A percentile compares a stretch with the other conserved stretches of the same genome.
phyloP scores from a whole-genome alignment of 768 basidiomycete genomes.

The Gloeopeniophorella convolvens region DNA sequence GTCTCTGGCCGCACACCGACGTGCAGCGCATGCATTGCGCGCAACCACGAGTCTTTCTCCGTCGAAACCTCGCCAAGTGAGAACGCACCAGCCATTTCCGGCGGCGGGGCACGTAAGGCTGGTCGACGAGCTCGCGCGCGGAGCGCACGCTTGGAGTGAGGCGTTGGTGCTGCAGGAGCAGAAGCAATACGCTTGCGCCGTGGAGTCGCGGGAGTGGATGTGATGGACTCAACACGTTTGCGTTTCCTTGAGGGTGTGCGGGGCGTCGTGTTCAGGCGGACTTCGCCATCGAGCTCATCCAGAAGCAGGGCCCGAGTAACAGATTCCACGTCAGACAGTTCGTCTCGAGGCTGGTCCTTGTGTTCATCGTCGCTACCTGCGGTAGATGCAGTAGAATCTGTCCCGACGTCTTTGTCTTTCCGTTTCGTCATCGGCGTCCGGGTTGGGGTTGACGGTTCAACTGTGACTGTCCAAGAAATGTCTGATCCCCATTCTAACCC shows the following conservation, averaged over 20 bases:
- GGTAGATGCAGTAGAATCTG: conserved; percentile 1
- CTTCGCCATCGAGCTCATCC: conserved; percentile 22
- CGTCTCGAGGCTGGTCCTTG: conserved; percentile 21
- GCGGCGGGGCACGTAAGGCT: conserved; percentile 30
- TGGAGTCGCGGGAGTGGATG: conserved; percentile 17
- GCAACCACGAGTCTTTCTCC: conserved; percentile 65
- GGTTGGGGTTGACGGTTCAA: too few relatives aligned
- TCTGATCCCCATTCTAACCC: neutral
- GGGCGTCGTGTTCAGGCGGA: conserved; percentile 24
- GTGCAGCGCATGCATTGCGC: conserved; percentile 87
- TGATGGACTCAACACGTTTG: conserved; percentile 29
- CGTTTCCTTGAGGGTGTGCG: conserved; percentile 53
- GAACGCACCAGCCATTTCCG: conserved; percentile 29
- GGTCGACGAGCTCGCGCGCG: conserved; percentile 15
- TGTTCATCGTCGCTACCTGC: conserved; percentile 17
- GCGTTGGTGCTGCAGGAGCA: conserved; percentile 31
- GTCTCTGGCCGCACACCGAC: conserved; percentile 89
- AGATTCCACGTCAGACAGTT: conserved; percentile 35
- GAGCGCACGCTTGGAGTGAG: conserved; percentile 21
- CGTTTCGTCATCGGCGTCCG: conserved; percentile 5
- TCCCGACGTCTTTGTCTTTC: conserved; percentile 13
- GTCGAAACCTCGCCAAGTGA: conserved; percentile 44
- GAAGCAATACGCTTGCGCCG: conserved; percentile 15
- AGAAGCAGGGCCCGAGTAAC: conserved; percentile 21
- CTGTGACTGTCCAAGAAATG: conserved; percentile 19